A percentile compares a stretch with the other conserved stretches of the same genome.
Conservation (phyloP, 192 early-diverging fungal genomes). For the Umbelopsis isabellina region DNA sequence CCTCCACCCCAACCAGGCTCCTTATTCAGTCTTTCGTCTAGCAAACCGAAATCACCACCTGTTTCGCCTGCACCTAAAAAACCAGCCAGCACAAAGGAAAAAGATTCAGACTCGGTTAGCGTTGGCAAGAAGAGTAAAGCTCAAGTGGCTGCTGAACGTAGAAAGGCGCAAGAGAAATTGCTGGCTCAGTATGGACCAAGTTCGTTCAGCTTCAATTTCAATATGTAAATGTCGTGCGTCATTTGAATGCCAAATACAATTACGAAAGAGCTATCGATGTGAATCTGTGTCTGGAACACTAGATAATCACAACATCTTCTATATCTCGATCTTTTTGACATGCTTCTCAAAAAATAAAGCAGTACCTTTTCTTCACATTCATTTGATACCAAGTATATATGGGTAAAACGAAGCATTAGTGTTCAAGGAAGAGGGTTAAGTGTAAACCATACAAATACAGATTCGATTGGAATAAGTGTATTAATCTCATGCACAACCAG, state of each 20-base stretch:
- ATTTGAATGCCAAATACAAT: neutral
- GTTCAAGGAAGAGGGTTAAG: too few species aligned
- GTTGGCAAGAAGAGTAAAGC: neutral
- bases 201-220: too few species aligned
- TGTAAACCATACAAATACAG: too few species aligned
- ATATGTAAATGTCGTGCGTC: neutral
- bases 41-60: neutral
- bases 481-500: too few species aligned
- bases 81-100: neutral
- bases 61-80: slow-evolving; percentile 3
- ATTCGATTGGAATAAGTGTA: too few species aligned
- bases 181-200: neutral
- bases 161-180: slow-evolving; percentile 9
- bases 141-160: neutral
- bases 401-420: too few species aligned
- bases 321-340: neutral
- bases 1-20: slow-evolving; percentile 8
- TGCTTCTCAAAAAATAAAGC: too few species aligned
- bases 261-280: neutral
- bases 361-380: neutral
- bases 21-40: neutral
- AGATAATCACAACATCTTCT: neutral
- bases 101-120: neutral
- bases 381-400: neutral
- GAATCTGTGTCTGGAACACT: slow-evolving; percentile 10